Evolutionary conservation across 1,284 basidiomycete genomes (phyloP), one percentile per base, ranked within the genome.

Genomic region (Fomes fomentarius): DNA sequence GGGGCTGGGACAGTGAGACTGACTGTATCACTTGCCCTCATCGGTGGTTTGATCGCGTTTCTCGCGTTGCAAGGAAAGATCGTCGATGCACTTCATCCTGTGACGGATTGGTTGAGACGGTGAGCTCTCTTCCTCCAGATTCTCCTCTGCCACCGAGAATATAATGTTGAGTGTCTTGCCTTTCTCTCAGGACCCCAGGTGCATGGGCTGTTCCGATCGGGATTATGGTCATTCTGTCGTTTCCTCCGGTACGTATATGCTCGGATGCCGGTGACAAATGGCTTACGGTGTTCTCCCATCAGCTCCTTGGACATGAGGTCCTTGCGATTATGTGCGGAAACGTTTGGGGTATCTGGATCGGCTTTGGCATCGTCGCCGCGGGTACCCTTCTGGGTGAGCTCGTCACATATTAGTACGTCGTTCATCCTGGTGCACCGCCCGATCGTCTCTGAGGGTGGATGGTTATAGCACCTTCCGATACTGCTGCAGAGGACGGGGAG

Each of bases 181-280:
- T 17, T 10, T 17, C 25, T 25, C 15, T 9, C 47, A 72, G 71
- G 34, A 57, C 69, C 11, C 66, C 66, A 2, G 68, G 58, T 30
- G 93, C 93, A 14, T 96, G 87, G 86, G 67, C 88, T 14, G 91
- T 96, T 40, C 93, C 93, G 1, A 92, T 95, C 42, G 89, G 74
- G 41, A 76, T 93, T 47, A 75, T 92, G 30, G 87, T 92, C 65
- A 74, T 92, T 56, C 82, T 93, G 26, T 90, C 88, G 0, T 89
- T 91, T 68, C 88, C 87, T 56, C 89, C 87, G 1, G 87, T 87
- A 64, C 56, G 80, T 62, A 17, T 25, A 10, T 30, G 28, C 28
- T 30, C 12, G 28, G 6, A 12, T 30, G 7, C 28, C n/a, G n/a
- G n/a, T n/a, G n/a, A n/a, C n/a, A n/a, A n/a, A n/a, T n/a, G n/a